phyloP scores from a whole-genome alignment of 805 yeast species.

The Candida glaebosa region DNA sequence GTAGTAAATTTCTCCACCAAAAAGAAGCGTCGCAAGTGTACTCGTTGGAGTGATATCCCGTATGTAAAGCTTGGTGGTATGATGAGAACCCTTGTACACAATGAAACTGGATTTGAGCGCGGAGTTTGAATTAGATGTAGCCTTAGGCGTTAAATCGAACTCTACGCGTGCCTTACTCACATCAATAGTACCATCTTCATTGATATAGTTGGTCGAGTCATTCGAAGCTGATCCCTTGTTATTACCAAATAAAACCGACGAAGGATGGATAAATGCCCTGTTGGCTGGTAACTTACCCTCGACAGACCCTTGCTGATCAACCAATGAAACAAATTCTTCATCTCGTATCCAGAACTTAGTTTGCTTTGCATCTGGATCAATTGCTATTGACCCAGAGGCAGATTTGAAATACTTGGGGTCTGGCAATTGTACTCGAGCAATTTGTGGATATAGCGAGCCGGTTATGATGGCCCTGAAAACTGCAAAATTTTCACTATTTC shows the following conservation, averaged over 20 bases:
- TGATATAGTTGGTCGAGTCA: slow-evolving; percentile 18
- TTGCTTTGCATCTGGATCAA: slow-evolving; percentile 76
- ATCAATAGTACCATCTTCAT: slow-evolving; percentile 42
- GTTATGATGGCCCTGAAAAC: slow-evolving; percentile 67
- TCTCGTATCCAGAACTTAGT: slow-evolving; percentile 73
- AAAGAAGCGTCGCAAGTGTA: slow-evolving; percentile 66
- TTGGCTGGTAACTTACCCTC: slow-evolving; percentile 46
- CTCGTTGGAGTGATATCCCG: slow-evolving; percentile 79
- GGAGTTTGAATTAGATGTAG: slow-evolving; percentile 22
- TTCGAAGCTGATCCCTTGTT: slow-evolving; percentile 21
- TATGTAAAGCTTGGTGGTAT: slow-evolving; percentile 65
- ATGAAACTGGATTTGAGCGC: slow-evolving; percentile 55
- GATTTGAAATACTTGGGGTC: slow-evolving; percentile 71
- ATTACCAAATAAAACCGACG: slow-evolving; percentile 61
- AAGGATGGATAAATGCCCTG: slow-evolving; percentile 83
- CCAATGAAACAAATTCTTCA: slow-evolving; percentile 41
- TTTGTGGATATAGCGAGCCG: slow-evolving; percentile 79
- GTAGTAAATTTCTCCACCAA: slow-evolving; percentile 71
- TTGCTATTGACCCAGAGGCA: slow-evolving; percentile 74
- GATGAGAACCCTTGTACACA: slow-evolving; percentile 56
- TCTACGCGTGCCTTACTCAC: slow-evolving; percentile 24
- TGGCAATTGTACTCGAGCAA: slow-evolving; percentile 79
- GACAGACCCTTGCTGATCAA: slow-evolving; percentile 9
- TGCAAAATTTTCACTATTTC: slow-evolving; percentile 47
- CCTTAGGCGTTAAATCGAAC: slow-evolving; percentile 40